Evolutionary conservation across 2,329 filamentous ascomycete genomes (phyloP).

Genomic region (Penicillium palitans): DNA sequence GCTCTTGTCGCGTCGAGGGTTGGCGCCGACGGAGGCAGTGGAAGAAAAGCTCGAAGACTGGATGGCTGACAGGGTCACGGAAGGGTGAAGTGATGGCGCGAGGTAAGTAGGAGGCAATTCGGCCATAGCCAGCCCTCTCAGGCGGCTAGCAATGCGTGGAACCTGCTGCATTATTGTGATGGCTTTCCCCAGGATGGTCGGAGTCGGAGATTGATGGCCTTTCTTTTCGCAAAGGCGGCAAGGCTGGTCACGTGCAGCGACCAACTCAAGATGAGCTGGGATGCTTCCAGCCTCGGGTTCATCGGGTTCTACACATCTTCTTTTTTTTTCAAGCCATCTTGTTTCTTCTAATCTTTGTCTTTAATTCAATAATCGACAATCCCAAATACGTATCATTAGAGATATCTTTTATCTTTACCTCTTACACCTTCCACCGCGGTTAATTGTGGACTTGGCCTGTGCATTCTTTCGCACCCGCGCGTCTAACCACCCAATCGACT

Average conservation of each 20-base stretch:
- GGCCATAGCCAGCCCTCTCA: slow-evolving; percentile 36
- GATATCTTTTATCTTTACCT: neutral
- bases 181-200: slow-evolving; percentile 14
- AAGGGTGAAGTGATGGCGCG: slow-evolving; percentile 43
- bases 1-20: slow-evolving; percentile 70
- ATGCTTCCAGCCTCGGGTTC: neutral
- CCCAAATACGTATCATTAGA: neutral
- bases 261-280: neutral
- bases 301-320: neutral
- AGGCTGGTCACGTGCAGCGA: slow-evolving; percentile 28
- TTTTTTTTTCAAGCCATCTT: neutral
- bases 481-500: slow-evolving; percentile 27
- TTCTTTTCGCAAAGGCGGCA: slow-evolving; percentile 26
- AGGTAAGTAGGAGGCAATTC: slow-evolving; percentile 48
- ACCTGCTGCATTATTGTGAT: slow-evolving; percentile 37
- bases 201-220: slow-evolving; percentile 16
- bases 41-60: slow-evolving; percentile 52
- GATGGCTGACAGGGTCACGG: slow-evolving; percentile 32
- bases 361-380: neutral
- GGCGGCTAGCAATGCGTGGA: slow-evolving; percentile 36
- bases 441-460: slow-evolving; percentile 9
- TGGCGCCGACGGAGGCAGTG: slow-evolving; percentile 50
- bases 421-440: neutral
- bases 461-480: slow-evolving; percentile 21
- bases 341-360: neutral